phyloP scores from a whole-genome alignment of 331 rosid species.

The Prunus yedoensis region DNA sequence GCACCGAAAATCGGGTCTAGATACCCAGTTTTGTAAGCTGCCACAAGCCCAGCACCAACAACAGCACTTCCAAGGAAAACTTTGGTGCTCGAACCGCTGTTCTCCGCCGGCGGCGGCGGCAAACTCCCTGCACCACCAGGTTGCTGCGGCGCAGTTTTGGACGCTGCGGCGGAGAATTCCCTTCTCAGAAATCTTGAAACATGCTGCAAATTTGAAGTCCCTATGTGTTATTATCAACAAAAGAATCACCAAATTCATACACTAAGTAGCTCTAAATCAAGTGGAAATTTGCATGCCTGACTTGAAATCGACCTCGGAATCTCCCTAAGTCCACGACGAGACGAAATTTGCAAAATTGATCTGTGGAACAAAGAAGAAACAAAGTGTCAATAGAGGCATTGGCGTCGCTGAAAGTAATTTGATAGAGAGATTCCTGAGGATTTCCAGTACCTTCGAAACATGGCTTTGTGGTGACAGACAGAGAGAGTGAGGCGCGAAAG shows the following conservation, averaged over 20 bases:
- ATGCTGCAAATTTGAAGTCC: constrained; percentile 31
- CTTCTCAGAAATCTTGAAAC: constrained; percentile 44
- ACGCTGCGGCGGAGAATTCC: constrained; percentile 56
- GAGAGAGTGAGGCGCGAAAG: background rate
- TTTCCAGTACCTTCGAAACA: constrained; percentile 60
- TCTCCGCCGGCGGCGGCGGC: constrained; percentile 33
- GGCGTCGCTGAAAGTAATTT: background rate
- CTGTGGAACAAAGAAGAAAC: constrained; percentile 35
- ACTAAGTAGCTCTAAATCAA: background rate
- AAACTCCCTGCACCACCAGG: constrained; percentile 51
- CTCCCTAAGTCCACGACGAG: constrained; percentile 45
- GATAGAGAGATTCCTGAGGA: too few species aligned
- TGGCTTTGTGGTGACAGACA: constrained; percentile 20
- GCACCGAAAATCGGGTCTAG: constrained; percentile 52
- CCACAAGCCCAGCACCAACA: constrained; percentile 63
- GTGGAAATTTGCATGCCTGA: constrained; percentile 43
- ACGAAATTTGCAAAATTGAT: constrained; percentile 64
- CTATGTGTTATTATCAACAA: background rate
- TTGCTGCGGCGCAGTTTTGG: constrained; percentile 33
- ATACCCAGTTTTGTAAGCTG: constrained; percentile 70
- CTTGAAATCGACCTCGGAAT: constrained; percentile 48
- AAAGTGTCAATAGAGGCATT: background rate
- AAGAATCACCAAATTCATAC: background rate
- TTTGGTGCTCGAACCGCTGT: constrained; percentile 44
- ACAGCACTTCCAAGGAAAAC: constrained; percentile 62